Base-by-base conservation (phyloP, 2,329 filamentous ascomycete species). In the Saccharata proteae region DNA sequence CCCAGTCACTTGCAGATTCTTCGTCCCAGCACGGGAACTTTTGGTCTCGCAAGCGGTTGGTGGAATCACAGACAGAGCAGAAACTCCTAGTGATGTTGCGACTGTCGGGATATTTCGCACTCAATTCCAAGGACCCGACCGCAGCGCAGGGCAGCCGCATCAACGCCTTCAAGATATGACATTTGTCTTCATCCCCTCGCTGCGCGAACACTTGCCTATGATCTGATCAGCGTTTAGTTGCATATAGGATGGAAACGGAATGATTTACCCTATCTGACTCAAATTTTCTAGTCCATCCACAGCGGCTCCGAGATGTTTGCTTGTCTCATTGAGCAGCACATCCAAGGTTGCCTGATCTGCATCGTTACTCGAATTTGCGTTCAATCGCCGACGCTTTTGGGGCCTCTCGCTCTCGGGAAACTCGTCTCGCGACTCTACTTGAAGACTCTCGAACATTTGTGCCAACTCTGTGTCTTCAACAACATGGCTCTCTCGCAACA, bases 1-100 rank as follows among this genome's bases (percentile, higher is more conserved):
- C 4, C 30, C 9, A 9, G 18, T 29, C n/a, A n/a, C n/a, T n/a
- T n/a, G n/a, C n/a, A n/a, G n/a, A 9, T 27, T 34, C 20, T 52
- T 40, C 19, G 24, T 26, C 14, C 24, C 20, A 15, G 4, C 4
- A 5, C n/a, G 9, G 11, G 14, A 26, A 16, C 12, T 14, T n/a
- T 9, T 28, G n/a, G 21, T 3, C 6, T 28, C 18, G 11, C 9
- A 7, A n/a, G 19, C 7, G 7, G n/a, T n/a, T n/a, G n/a, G n/a
- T n/a, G n/a, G n/a, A 13, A 19, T 35, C 33, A 23, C 33, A 35
- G 6, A 26, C 7, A n/a, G 28, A n/a, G 13, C 33, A 35, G 14
- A 9, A 30, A 12, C 19, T 31, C 24, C 17, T 16, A 8, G 21
- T 7, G 5, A 35, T 11, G 2, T 35, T 29, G 15, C 33, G 28